Percentiles rank a stretch among this genome's conserved stretches.
These are phyloP conservation scores for Ricinus communis DNA, from an alignment of 345 rosid genomes.

Conservation along the genomic window DNA sequence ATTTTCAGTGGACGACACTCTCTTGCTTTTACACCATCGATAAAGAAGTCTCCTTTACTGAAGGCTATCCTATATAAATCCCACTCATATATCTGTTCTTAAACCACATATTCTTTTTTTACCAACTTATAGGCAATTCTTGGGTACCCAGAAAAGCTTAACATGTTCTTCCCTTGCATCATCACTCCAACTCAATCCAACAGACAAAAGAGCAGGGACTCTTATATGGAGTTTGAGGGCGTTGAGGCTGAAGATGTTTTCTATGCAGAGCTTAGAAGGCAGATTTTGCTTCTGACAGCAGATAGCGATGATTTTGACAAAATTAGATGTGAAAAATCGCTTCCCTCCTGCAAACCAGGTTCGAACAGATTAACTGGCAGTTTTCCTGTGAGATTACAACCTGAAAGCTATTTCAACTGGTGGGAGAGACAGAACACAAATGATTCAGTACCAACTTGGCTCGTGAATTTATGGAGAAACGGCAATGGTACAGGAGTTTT, in stretches of 20 bases:
- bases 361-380: neutral
- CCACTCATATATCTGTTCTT: neutral
- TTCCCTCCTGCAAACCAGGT: neutral
- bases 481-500: slow-evolving; percentile 57
- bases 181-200: neutral
- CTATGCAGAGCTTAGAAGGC: slow-evolving; percentile 31
- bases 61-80: neutral
- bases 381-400: slow-evolving; percentile 20
- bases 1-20: too few species aligned
- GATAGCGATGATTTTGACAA: neutral
- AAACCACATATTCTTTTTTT: neutral
- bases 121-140: too few species aligned
- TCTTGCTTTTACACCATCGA: too few species aligned
- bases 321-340: neutral
- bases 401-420: slow-evolving; percentile 32
- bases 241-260: slow-evolving; percentile 20
- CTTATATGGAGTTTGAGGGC: neutral
- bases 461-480: slow-evolving; percentile 27
- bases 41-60: too few species aligned
- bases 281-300: slow-evolving; percentile 31
- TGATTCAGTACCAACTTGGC: slow-evolving; percentile 29
- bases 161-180: neutral
- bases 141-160: too few species aligned
- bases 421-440: slow-evolving; percentile 13
- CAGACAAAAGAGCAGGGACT: neutral